Evolutionary conservation across 345 rosid species (phyloP), one percentile per base, ranked within the genome.

Genomic region (Streptanthus diversifolius): DNA sequence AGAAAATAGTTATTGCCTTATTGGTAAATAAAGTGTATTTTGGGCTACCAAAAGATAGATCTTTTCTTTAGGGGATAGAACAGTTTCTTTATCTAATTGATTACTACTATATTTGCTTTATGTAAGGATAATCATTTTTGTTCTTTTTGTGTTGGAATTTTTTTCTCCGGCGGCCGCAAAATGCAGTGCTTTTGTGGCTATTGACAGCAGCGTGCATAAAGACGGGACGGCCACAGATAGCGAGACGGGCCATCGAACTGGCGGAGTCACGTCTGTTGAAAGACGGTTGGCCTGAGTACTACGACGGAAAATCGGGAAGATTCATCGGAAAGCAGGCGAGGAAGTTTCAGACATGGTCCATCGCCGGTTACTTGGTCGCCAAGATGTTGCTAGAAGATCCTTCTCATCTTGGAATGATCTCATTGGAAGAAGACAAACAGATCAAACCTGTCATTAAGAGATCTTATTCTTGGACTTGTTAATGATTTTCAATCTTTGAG

Each of bases 231-330:
- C 91, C 91, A 8, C 93, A 82, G 58, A 88, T 86, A 33, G 89
- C 88, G 1, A 82, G 82, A 63, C 79, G 83, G 5, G 85, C 93
- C 55, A 82, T 86, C 10, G 88, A 86, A 29, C 81, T 85, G 18
- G 80, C 77, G 0, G 93, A 86, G 69, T 68, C 73, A 64, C 78
- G 88, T 45, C 33, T 88, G 75, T 25, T 80, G 8, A 86, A 85
- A 69, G 89, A 88, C 59, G 84, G 83, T 30, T 85, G 90, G 90
- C 93, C 93, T 0, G 93, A 86, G 68, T 88, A 88, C 67, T 85
- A 86, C 19, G 89, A 88, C 22, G 93, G 93, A 3, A 86, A 80
- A 71, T 74, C 70, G 0, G 91, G 93, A 9, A 71, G 85, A 53
- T 85, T 75, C 41, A 63, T 85, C 0, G 86, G 89, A 30, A 88